Conservation (phyloP, 2,329 filamentous ascomycete species). For the Talaromyces sp. region DNA sequence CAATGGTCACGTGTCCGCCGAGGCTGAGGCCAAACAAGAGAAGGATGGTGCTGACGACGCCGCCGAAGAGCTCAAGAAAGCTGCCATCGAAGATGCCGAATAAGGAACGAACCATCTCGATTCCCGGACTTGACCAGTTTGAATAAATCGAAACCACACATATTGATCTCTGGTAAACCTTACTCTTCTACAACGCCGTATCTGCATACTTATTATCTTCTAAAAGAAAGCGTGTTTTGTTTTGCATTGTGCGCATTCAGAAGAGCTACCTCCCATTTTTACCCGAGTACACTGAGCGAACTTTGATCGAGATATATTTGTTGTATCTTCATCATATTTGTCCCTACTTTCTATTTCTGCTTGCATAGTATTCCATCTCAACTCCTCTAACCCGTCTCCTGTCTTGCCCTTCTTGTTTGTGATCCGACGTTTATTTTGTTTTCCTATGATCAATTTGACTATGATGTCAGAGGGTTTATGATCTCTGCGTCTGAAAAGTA, state of each 20-base stretch:
- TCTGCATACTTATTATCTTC: background rate
- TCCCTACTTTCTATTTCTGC: background rate
- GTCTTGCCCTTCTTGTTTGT: background rate
- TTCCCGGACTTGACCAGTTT: background rate
- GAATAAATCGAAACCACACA: constrained; percentile 2
- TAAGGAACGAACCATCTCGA: constrained; percentile 19
- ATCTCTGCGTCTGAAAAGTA: constrained; percentile 8
- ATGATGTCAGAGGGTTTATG: background rate
- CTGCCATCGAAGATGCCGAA: constrained; percentile 56
- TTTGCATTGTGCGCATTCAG: constrained; percentile 8
- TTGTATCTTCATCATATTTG: constrained; percentile 4
- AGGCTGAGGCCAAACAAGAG: constrained; percentile 54
- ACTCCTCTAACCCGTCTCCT: background rate
- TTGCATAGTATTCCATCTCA: constrained; percentile 9
- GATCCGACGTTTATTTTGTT: background rate
- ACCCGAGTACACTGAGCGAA: constrained; percentile 9
- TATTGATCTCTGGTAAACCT: background rate
- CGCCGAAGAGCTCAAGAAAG: constrained; percentile 58
- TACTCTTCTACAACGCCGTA: constrained; percentile 1
- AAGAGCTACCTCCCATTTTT: constrained; percentile 1
- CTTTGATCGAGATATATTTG: constrained; percentile 5
- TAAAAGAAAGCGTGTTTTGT: constrained; percentile 8
- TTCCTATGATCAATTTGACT: background rate
- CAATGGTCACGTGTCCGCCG: constrained; percentile 53
- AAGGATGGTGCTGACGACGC: constrained; percentile 59